Percentiles rank a stretch among this genome's conserved stretches.
Conservation (phyloP, 345 rosid genomes). For the Syzygium jambos region DNA sequence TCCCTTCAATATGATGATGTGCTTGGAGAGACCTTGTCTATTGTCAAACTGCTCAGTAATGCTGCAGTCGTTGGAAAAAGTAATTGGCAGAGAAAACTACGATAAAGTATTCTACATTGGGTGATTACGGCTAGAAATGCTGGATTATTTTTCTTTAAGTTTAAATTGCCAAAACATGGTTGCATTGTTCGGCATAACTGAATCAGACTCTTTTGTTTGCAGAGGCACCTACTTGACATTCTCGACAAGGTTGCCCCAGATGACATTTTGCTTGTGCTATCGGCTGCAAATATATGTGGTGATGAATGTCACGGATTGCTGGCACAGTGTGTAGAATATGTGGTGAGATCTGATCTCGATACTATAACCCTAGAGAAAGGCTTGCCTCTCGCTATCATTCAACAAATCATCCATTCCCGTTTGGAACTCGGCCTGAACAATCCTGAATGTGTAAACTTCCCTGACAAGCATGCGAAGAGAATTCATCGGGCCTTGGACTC, state of each 20-base stretch:
- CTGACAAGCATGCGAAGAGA: constrained; percentile 51
- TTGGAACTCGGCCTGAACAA: constrained; percentile 21
- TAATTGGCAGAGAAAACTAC: not conserved
- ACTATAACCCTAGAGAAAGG: constrained; percentile 49
- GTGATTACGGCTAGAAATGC: not conserved
- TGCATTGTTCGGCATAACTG: not conserved
- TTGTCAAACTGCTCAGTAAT: not conserved
- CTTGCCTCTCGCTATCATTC: constrained; percentile 34
- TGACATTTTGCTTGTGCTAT: constrained; percentile 52
- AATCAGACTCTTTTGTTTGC: constrained; percentile 36
- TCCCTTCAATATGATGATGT: not conserved
- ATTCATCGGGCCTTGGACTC: constrained; percentile 70
- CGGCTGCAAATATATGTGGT: constrained; percentile 44
- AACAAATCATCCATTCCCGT: constrained; percentile 38
- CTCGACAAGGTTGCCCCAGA: constrained; percentile 48
- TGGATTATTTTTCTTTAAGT: not conserved
- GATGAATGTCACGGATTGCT: constrained; percentile 39
- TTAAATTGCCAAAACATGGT: not conserved
- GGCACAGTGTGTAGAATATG: constrained; percentile 33
- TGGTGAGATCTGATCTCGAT: constrained; percentile 54
- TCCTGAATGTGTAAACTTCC: constrained; percentile 18
- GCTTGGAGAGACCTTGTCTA: not conserved
- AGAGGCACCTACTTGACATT: constrained; percentile 57
- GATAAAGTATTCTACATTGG: not conserved
- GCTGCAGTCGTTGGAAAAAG: not conserved